Evolutionary conservation across 345 rosid species (phyloP).

Genomic region (Lumnitzera littorea): DNA sequence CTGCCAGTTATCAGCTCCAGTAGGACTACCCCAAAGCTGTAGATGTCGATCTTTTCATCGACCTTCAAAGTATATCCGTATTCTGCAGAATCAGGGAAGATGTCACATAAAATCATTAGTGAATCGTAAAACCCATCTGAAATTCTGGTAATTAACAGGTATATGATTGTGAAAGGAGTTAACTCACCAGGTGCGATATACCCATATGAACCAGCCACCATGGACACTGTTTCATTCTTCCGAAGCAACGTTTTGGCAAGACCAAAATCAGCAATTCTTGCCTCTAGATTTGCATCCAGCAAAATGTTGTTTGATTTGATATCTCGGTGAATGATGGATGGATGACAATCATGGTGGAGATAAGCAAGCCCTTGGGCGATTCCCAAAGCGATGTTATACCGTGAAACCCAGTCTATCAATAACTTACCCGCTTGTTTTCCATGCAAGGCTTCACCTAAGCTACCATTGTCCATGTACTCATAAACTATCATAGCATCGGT

Average conservation of each 20-base stretch:
- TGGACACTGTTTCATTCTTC: slow-evolving; percentile 81
- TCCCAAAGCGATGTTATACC: slow-evolving; percentile 78
- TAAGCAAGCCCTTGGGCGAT: slow-evolving; percentile 91
- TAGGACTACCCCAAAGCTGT: slow-evolving; percentile 80
- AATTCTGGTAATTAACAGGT: background rate
- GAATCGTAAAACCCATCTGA: background rate
- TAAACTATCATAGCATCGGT: slow-evolving; percentile 67
- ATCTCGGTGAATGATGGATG: slow-evolving; percentile 79
- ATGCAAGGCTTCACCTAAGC: slow-evolving; percentile 78
- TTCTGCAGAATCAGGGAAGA: slow-evolving; percentile 32
- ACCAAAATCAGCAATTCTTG: slow-evolving; percentile 90
- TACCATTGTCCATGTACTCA: slow-evolving; percentile 83
- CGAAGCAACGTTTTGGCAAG: slow-evolving; percentile 83
- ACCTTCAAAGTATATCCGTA: slow-evolving; percentile 89
- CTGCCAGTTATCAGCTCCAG: slow-evolving; percentile 79
- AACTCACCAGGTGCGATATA: slow-evolving; percentile 86
- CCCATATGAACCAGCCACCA: slow-evolving; percentile 98
- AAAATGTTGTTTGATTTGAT: slow-evolving; percentile 83
- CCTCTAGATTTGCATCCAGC: slow-evolving; percentile 78
- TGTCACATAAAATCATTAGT: background rate
- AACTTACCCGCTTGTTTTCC: slow-evolving; percentile 59
- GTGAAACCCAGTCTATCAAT: slow-evolving; percentile 79
- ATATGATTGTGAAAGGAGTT: background rate
- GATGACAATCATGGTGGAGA: slow-evolving; percentile 92
- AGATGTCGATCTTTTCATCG: slow-evolving; percentile 89